These are phyloP conservation scores for Mycena kentingensis DNA, from an alignment of 768 basidiomycete species.

Conservation along the genomic window DNA sequence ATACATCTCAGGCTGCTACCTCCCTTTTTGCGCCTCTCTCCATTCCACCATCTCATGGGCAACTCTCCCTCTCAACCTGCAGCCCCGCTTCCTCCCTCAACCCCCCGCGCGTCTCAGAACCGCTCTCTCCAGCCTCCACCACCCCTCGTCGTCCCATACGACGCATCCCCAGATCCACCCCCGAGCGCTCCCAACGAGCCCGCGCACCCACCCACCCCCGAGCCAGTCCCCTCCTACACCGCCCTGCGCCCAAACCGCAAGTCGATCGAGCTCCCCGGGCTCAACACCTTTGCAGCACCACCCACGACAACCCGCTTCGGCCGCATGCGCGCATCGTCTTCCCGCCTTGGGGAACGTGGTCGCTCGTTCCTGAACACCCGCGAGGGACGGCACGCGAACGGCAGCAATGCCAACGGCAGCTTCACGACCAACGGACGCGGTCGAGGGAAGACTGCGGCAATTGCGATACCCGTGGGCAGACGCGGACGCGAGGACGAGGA, in stretches of 20 bases:
- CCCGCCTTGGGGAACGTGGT: constrained; percentile 16
- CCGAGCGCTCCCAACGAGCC: too few relatives aligned
- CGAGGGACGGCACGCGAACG: constrained; percentile 3
- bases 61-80: too few relatives aligned
- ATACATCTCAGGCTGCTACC: too few relatives aligned
- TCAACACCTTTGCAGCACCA: constrained; percentile 15
- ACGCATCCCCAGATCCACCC: too few relatives aligned
- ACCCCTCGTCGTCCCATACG: too few relatives aligned
- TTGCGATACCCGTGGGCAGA: constrained; percentile 8
- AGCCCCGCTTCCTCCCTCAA: too few relatives aligned
- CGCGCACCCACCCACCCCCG: too few relatives aligned
- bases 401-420: background rate
- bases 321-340: constrained; percentile 6
- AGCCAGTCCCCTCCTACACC: too few relatives aligned
- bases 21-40: too few relatives aligned
- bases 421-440: background rate
- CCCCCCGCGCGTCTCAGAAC: too few relatives aligned
- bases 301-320: background rate
- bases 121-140: too few relatives aligned
- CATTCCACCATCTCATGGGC: too few relatives aligned
- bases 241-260: constrained; percentile 21
- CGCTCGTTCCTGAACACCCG: constrained; percentile 7
- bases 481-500: background rate
- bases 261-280: constrained; percentile 22
- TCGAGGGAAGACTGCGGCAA: constrained; percentile 7